These are phyloP conservation scores for Mortierella sp. DNA, from an alignment of 371 early-diverging fungal genomes.

Conservation along the genomic window DNA sequence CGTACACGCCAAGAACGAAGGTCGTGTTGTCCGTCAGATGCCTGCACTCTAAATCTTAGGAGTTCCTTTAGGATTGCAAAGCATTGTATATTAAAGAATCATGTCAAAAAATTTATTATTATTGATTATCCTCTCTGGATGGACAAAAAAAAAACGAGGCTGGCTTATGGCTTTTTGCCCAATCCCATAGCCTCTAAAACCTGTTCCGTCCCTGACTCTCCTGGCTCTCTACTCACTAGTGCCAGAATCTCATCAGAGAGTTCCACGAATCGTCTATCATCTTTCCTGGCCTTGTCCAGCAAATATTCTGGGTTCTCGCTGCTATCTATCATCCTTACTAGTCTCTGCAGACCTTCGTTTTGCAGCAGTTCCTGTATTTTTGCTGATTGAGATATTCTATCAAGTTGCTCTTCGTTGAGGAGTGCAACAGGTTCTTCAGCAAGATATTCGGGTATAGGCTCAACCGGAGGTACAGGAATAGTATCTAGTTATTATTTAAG, in stretches of 20 bases:
- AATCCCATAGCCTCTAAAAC: slow-evolving; percentile 53
- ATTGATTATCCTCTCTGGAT: too few relatives aligned
- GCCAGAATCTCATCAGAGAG: slow-evolving; percentile 52
- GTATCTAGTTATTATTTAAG: slow-evolving; percentile 16
- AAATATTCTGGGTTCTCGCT: slow-evolving; percentile 55
- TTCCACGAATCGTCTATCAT: slow-evolving; percentile 45
- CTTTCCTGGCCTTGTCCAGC: slow-evolving; percentile 47
- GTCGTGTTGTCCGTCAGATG: slow-evolving; percentile 77
- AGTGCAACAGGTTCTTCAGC: slow-evolving; percentile 43
- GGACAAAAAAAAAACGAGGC: not conserved
- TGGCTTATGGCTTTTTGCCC: slow-evolving; percentile 16
- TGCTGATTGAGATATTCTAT: slow-evolving; percentile 32
- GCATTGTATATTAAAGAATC: not conserved
- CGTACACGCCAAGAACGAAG: slow-evolving; percentile 78
- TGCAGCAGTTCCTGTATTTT: slow-evolving; percentile 40
- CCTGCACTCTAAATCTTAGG: slow-evolving; percentile 67
- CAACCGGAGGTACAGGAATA: slow-evolving; percentile 45
- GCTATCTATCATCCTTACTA: slow-evolving; percentile 49
- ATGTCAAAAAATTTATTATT: not conserved
- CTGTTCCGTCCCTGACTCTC: slow-evolving; percentile 47
- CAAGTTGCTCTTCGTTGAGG: slow-evolving; percentile 35
- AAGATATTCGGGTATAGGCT: slow-evolving; percentile 41
- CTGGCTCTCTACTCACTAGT: slow-evolving; percentile 32
- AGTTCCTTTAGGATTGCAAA: not conserved
- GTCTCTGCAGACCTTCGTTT: slow-evolving; percentile 33